Evolutionary conservation across 2,329 filamentous ascomycete genomes (phyloP), one percentile per base, ranked within the genome.

Genomic region (Chaetomium olivaceum): DNA sequence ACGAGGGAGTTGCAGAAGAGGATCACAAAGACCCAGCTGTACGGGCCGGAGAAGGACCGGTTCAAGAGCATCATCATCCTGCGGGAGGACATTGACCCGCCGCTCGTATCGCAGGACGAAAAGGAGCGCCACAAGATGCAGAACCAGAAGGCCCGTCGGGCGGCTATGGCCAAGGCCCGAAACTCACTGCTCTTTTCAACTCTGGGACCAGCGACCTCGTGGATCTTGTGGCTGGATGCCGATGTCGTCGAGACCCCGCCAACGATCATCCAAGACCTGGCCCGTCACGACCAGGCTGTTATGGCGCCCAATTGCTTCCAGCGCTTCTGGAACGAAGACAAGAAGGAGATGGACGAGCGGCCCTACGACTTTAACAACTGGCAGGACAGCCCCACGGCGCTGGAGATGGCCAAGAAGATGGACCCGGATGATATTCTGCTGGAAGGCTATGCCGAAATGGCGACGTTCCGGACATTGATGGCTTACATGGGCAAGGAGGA

Each of bases 291-390:
- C 79, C 92, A 95, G 79, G 86, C 92, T n/a, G 87, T 99, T 68
- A 91, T 98, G 63, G 93, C 93, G 0, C 92, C 95, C 60, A 99
- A 99, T 77, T 98, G 94, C 82, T 97, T 91, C 83, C 95, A 99
- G 80, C 84, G 90, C 69, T 98, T 87, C 79, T 85, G 85, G 56
- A 89, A 97, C 69, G 73, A 81, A 0, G 84, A 90, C 16, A 89
- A 85, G 60, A 89, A 90, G 73, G 83, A 87, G 69, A 86, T 87
- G 81, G 87, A 89, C 52, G 87, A 94, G 74, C 87, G 95, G 4
- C 88, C 93, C 0, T 99, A 99, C 77, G 95, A 99, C 80, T 98
- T 89, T 83, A 99, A 99, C 81, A 96, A 91, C 76, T 99, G 95
- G 95, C 88, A 94, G 74, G 95, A 99, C 76, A 96, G 91, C 75